Evolutionary conservation across 441 rosid species (phyloP), one percentile per base, ranked within the genome.

Genomic region (Populus hybrid): DNA sequence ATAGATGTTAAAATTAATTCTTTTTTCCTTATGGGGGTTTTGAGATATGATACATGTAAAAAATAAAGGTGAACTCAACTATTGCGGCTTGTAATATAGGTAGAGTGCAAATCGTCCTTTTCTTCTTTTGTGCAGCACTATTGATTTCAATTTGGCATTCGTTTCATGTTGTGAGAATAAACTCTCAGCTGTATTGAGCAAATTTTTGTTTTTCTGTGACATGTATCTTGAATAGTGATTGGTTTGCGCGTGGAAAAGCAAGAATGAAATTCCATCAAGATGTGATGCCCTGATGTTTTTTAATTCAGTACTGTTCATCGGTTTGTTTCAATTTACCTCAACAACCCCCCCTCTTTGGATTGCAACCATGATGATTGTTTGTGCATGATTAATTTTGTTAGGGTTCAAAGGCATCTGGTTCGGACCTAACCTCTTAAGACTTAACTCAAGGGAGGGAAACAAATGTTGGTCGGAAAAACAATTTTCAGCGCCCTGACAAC

Each of bases 81-180:
- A 50, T 76, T 19, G 78, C 86, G 83, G 82, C 82, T 75, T 83
- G 88, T 83, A 77, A 73, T 70, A 76, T 74, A 75, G 75, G 84
- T 68, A 71, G 85, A 81, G 85, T 14, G 65, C 57, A 66, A 76
- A 24, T 64, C 81, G 23, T 72, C 24, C 63, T 69, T 23, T 76
- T 1, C 35, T 9, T 2, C 34, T 16, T 9, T 68, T 35, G 21
- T 42, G 30, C 50, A 6, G 7, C 24, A 42, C n/a, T 68, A 26
- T 64, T 78, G 36, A 19, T 59, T 69, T 28, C 19, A 24, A 24
- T 21, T 26, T 36, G 50, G 46, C 70, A 38, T 3, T 26, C 65
- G 11, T 18, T 26, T 53, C 64, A 9, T 1, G 10, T n/a, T 72
- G 30, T 28, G 70, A 28, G 24, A 78, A 72, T 32, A 24, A 38